Evolutionary conservation across 2,329 filamentous ascomycete species (phyloP).

Genomic region (Fusarium newnesense): DNA sequence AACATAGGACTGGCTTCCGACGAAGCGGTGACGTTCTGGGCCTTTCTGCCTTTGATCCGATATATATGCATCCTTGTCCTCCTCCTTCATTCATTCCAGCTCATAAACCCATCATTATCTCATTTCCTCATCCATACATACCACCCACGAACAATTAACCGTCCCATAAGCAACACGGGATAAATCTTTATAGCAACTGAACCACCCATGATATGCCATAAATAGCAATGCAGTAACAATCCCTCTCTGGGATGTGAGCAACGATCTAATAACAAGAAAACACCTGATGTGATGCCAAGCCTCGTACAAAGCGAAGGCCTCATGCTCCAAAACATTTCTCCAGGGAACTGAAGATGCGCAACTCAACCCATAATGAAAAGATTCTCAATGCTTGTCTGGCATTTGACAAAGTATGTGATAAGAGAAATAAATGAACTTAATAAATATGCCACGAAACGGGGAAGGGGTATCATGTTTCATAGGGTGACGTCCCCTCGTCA

Average conservation of each 20-base stretch:
- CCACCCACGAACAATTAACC: conserved; percentile 11
- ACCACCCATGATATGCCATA: conserved; percentile 33
- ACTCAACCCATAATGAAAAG: conserved; percentile 21
- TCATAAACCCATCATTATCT: conserved; percentile 33
- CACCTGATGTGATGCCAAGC: conserved; percentile 22
- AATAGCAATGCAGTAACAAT: conserved; percentile 18
- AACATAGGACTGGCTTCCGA: conserved; percentile 14
- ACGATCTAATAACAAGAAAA: conserved; percentile 41
- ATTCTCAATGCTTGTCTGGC: conserved; percentile 28
- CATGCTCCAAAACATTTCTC: conserved; percentile 35
- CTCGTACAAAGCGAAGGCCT: conserved; percentile 2
- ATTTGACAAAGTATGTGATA: conserved; percentile 32
- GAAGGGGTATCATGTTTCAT: conserved; percentile 43
- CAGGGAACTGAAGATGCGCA: conserved; percentile 30
- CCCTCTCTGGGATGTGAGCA: conserved; percentile 28
- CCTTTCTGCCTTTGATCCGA: conserved; percentile 4
- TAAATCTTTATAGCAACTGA: conserved; percentile 27
- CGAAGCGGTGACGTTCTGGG: conserved; percentile 5
- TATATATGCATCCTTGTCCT: conserved; percentile 12
- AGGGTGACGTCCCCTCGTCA: conserved; percentile 44
- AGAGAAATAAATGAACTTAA: conserved; percentile 22
- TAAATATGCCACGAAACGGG: conserved; percentile 29
- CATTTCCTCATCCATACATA: conserved; percentile 30
- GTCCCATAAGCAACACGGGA: conserved; percentile 14
- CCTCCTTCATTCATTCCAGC: conserved; percentile 20